Evolutionary conservation across 2,329 filamentous ascomycete genomes (phyloP).

Genomic region (Penicillium vulpinum): DNA sequence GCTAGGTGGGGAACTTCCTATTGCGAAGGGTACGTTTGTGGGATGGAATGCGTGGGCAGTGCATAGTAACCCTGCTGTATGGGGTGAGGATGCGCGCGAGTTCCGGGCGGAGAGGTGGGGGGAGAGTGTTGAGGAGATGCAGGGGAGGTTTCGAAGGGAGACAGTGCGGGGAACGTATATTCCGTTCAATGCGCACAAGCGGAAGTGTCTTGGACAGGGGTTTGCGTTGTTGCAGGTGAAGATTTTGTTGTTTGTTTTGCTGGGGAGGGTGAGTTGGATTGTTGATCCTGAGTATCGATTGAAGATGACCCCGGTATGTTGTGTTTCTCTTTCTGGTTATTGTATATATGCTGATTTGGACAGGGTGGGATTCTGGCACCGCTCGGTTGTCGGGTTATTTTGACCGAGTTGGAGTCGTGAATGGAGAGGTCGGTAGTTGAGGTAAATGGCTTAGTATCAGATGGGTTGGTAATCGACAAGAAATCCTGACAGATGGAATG

Average conservation of each 20-base stretch:
- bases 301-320: constrained; percentile 29
- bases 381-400: constrained; percentile 21
- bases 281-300: constrained; percentile 25
- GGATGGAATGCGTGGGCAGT: constrained; percentile 46
- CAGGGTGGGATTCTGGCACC: constrained; percentile 29
- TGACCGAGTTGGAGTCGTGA: constrained; percentile 2
- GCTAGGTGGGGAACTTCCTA: constrained; percentile 28
- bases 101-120: constrained; percentile 43
- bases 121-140: constrained; percentile 34
- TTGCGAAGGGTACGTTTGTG: constrained; percentile 42
- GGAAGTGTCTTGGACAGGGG: constrained; percentile 32
- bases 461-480: neutral
- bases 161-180: constrained; percentile 31
- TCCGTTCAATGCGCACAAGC: constrained; percentile 31
- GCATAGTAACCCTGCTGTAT: constrained; percentile 38
- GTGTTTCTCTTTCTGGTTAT: neutral
- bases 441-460: neutral
- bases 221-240: constrained; percentile 34
- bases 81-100: constrained; percentile 32
- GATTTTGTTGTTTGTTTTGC: constrained; percentile 26
- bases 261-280: constrained; percentile 20
- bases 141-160: constrained; percentile 23
- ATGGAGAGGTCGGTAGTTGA: neutral
- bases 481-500: neutral
- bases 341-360: constrained; percentile 7